A percentile compares a stretch with the other conserved stretches of the same genome.
Evolutionary conservation across 306 rosid species (phyloP).

Genomic region (Vigna angularis): DNA sequence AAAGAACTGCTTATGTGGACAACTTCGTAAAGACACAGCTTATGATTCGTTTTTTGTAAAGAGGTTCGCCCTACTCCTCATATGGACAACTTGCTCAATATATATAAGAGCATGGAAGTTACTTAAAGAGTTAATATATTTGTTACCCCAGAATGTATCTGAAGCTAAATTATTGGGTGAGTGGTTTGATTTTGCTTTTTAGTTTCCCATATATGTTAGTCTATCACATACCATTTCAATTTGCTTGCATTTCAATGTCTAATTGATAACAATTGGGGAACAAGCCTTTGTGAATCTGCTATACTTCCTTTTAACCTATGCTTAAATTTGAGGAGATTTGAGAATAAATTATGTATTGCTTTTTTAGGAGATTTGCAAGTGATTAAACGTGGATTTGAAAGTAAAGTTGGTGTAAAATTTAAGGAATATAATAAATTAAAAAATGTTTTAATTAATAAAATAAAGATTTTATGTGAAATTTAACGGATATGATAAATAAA

Average conservation of each 20-base stretch:
- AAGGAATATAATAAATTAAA: no score
- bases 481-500: no score
- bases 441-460: no score
- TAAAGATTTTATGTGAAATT: no score
- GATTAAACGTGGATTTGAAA: no score
- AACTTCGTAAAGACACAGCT: no score
- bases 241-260: conserved; percentile 1
- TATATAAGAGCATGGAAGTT: conserved; percentile 89
- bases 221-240: not conserved
- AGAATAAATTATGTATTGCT: no score
- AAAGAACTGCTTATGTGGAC: not conserved
- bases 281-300: not conserved
- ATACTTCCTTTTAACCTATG: not conserved
- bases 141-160: conserved; percentile 67
- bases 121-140: conserved; percentile 75
- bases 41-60: not conserved
- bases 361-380: no score
- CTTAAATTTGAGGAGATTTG: not conserved
- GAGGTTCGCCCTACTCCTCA: conserved; percentile 95
- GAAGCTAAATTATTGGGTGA: conserved; percentile 64
- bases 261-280: conserved; percentile 8
- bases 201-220: not conserved
- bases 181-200: not conserved
- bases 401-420: no score
- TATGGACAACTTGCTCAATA: conserved; percentile 84